Evolutionary conservation across 2,329 filamentous ascomycete species (phyloP).

Genomic region (Macroventuria anomochaeta): DNA sequence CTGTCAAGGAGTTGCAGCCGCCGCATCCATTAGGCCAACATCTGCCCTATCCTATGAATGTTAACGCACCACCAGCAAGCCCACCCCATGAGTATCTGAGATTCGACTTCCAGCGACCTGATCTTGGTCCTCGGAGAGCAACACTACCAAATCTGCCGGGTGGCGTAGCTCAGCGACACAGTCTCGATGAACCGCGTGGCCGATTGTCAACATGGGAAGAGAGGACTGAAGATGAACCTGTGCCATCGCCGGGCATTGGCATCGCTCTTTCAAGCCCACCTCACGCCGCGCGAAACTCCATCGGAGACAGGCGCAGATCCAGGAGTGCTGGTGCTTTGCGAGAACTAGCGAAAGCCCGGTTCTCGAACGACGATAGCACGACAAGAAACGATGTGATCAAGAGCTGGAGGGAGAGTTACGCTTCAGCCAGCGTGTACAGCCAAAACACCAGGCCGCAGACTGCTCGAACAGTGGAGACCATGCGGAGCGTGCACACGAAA

Average conservation of each 20-base stretch:
- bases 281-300: conserved; percentile 20
- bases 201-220: conserved; percentile 40
- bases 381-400: conserved; percentile 46
- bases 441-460: conserved; percentile 40
- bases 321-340: conserved; percentile 48
- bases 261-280: conserved; percentile 45
- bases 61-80: conserved; percentile 47
- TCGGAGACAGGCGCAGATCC: conserved; percentile 42
- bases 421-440: conserved; percentile 43
- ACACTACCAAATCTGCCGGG: conserved; percentile 44
- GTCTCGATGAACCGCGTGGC: conserved; percentile 35
- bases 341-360: conserved; percentile 36
- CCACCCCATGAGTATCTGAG: conserved; percentile 46
- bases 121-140: conserved; percentile 40
- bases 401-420: conserved; percentile 46
- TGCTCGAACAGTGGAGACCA: conserved; percentile 42
- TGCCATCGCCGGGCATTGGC: conserved; percentile 41
- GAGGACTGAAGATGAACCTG: conserved; percentile 33
- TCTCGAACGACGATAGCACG: conserved; percentile 28
- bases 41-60: conserved; percentile 51
- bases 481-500: conserved; percentile 33
- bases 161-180: conserved; percentile 33
- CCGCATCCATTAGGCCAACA: conserved; percentile 44
- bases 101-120: conserved; percentile 36
- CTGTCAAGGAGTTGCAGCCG: conserved; percentile 40